These are phyloP conservation scores for Chenopodium berlandieri DNA, from an alignment of 148 eudicot species.

Conservation along the genomic window DNA sequence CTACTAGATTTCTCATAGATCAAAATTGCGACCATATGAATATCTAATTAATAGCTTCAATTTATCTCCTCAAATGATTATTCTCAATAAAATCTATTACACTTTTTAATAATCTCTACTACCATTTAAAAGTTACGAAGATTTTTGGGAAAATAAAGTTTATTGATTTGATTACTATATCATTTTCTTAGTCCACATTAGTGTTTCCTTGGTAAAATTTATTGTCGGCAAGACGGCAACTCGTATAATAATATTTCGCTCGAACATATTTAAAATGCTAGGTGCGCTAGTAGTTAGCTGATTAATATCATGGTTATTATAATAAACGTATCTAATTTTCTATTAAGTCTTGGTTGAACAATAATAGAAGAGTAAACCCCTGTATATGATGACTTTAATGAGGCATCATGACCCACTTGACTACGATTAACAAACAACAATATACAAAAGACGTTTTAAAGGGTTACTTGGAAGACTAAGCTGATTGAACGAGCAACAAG, in stretches of 20 bases:
- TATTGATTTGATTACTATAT: not conserved
- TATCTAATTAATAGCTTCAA: too few relatives aligned
- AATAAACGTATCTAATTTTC: not conserved
- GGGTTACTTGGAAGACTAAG: not conserved
- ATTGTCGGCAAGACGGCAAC: slow-evolving; percentile 13
- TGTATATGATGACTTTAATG: not conserved
- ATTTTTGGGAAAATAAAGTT: not conserved
- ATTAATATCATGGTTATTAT: not conserved
- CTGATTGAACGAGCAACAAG: not conserved
- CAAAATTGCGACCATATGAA: too few relatives aligned
- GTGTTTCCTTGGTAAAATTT: not conserved
- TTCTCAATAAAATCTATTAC: not conserved
- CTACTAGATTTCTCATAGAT: too few relatives aligned
- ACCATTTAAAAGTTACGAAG: not conserved
- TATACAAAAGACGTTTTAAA: not conserved
- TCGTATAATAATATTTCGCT: not conserved
- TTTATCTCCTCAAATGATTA: too few relatives aligned
- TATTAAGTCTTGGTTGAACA: not conserved
- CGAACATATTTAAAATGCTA: not conserved
- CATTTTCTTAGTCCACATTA: not conserved
- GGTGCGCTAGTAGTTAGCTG: not conserved
- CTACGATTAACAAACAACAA: not conserved
- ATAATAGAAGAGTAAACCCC: not conserved
- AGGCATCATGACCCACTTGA: not conserved
- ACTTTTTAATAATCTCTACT: too few relatives aligned